phyloP scores from a whole-genome alignment of 2,329 filamentous ascomycete species.

The Neodidymelliopsis sp. region DNA sequence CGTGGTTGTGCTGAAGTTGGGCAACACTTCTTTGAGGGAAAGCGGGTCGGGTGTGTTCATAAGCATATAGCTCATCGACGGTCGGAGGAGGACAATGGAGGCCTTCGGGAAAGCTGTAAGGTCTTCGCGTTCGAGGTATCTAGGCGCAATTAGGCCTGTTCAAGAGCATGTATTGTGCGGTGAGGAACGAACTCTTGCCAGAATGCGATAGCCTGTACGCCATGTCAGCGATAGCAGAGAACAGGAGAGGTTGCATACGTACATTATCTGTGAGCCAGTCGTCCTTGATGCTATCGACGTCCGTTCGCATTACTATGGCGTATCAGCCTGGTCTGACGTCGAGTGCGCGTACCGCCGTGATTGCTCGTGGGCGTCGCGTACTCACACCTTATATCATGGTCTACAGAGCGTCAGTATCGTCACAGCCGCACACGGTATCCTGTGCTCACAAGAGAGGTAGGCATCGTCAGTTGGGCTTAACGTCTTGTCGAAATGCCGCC shows the following conservation, averaged over 20 bases:
- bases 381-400: conserved; percentile 71
- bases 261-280: conserved; percentile 99
- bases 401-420: conserved; percentile 51
- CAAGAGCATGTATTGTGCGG: neutral
- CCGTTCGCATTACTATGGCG: conserved; percentile 79
- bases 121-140: conserved; percentile 88
- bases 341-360: conserved; percentile 2
- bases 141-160: conserved; percentile 34
- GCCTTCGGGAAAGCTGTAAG: conserved; percentile 81
- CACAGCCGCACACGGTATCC: neutral
- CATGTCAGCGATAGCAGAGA: conserved; percentile 10
- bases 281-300: conserved; percentile 84
- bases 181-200: conserved; percentile 83
- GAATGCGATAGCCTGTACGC: conserved; percentile 84
- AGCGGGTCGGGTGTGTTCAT: conserved; percentile 72
- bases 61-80: conserved; percentile 90
- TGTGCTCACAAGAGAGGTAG: conserved; percentile 71
- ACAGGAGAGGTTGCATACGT: conserved; percentile 26
- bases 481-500: conserved; percentile 38
- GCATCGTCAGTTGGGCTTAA: conserved; percentile 65
- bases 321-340: conserved; percentile 25
- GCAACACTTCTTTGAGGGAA: conserved; percentile 71
- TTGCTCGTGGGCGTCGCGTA: conserved; percentile 34
- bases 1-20: conserved; percentile 79
- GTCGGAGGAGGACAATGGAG: conserved; percentile 87